Conservation (phyloP, 192 early-diverging fungal genomes). For the Geranomyces variabilis region DNA sequence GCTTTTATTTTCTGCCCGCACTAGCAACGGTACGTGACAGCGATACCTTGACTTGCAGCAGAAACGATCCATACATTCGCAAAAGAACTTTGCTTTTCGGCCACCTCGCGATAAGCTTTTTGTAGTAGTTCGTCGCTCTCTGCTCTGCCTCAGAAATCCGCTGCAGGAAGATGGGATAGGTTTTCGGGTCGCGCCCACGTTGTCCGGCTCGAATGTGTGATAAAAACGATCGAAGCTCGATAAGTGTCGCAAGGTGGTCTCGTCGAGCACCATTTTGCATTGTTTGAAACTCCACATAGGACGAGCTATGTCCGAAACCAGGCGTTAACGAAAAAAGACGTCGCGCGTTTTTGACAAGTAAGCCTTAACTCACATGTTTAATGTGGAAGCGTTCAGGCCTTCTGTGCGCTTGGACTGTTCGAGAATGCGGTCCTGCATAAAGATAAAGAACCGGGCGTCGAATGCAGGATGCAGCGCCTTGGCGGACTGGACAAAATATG, state of each 20-base stretch:
- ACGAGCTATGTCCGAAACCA: constrained; percentile 16
- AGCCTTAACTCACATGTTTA: constrained; percentile 28
- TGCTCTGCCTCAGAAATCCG: constrained; percentile 37
- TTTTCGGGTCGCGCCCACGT: constrained; percentile 31
- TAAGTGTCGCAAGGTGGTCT: constrained; percentile 29
- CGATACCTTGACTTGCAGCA: constrained; percentile 37
- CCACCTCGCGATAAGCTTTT: constrained; percentile 36
- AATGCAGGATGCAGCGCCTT: constrained; percentile 30
- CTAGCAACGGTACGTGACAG: neutral
- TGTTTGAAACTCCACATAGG: constrained; percentile 39
- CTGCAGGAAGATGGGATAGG: constrained; percentile 38
- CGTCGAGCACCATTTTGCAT: constrained; percentile 36
- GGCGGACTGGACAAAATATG: constrained; percentile 11
- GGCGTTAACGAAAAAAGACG: neutral
- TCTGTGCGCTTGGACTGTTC: constrained; percentile 34
- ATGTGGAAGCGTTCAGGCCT: constrained; percentile 33
- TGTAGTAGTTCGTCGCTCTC: constrained; percentile 31
- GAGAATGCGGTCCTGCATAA: constrained; percentile 32
- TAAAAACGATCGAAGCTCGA: constrained; percentile 29
- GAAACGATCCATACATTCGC: constrained; percentile 34
- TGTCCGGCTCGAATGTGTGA: constrained; percentile 27
- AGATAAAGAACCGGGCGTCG: constrained; percentile 37
- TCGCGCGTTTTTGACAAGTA: neutral
- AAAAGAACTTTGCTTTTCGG: constrained; percentile 35
- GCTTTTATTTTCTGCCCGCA: neutral